Conservation (phyloP, 148 eudicot species). For the Heliosperma pusillum region DNA sequence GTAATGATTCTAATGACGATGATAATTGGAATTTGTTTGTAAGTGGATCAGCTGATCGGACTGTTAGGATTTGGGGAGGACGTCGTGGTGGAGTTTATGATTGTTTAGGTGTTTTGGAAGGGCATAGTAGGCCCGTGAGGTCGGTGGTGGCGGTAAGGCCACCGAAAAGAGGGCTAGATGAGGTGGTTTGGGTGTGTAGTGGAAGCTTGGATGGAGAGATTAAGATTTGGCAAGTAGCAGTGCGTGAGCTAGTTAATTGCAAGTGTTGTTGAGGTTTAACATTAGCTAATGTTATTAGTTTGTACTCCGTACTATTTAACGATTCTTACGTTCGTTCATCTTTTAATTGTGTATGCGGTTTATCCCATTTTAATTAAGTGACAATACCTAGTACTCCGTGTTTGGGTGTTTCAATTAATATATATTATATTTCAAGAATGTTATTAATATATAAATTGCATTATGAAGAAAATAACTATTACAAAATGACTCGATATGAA, state of each 20-base stretch:
- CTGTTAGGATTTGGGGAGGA: slow-evolving; percentile 37
- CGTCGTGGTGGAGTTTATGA: slow-evolving; percentile 10
- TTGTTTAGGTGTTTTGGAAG: slow-evolving; percentile 39
- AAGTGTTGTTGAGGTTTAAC: not conserved
- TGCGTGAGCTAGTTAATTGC: not conserved
- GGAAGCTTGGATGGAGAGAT: slow-evolving; percentile 43
- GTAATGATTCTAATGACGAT: not conserved
- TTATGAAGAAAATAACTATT: no score
- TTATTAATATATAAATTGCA: no score
- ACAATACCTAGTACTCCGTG: no score
- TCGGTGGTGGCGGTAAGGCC: slow-evolving; percentile 25
- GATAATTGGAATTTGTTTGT: slow-evolving; percentile 26
- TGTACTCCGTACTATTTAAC: no score
- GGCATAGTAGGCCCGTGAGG: slow-evolving; percentile 34
- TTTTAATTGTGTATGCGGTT: not conserved
- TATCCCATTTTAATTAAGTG: no score
- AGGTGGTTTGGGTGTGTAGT: slow-evolving; percentile 29
- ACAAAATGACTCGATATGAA: no score
- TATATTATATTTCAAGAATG: no score
- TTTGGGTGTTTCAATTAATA: no score
- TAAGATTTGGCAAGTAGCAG: slow-evolving; percentile 29
- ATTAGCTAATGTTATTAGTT: not conserved
- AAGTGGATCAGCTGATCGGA: slow-evolving; percentile 41
- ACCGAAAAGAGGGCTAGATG: not conserved
- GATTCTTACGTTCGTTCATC: no score